A percentile compares a stretch with the other conserved stretches of the same genome.
Conservation (phyloP, 2,329 filamentous ascomycete species). For the Exophiala viscosa region DNA sequence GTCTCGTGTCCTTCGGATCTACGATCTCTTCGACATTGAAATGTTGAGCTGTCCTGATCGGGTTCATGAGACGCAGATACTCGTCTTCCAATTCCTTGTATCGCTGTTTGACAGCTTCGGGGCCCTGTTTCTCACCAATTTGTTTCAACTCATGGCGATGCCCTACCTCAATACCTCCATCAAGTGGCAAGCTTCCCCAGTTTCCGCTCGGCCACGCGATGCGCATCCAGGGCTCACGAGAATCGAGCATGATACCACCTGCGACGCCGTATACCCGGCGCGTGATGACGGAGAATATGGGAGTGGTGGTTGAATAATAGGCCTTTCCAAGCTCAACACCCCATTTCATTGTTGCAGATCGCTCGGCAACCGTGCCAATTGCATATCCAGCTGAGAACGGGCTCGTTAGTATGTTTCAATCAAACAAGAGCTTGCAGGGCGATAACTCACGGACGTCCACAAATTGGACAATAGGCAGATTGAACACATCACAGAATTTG, state of each 20-base stretch:
- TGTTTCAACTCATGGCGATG: slow-evolving; percentile 57
- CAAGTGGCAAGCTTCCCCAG: slow-evolving; percentile 60
- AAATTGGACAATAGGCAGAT: slow-evolving; percentile 61
- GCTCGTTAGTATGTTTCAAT: slow-evolving; percentile 1
- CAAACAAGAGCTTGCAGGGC: neutral
- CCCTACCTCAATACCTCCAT: slow-evolving; percentile 62
- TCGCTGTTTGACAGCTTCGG: slow-evolving; percentile 51
- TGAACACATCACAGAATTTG: slow-evolving; percentile 64
- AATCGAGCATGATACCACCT: slow-evolving; percentile 62
- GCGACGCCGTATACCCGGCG: slow-evolving; percentile 61
- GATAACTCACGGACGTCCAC: slow-evolving; percentile 53
- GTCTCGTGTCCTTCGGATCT: slow-evolving; percentile 57
- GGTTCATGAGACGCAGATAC: slow-evolving; percentile 61
- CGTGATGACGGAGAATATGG: slow-evolving; percentile 61
- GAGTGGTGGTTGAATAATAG: slow-evolving; percentile 61
- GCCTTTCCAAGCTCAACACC: slow-evolving; percentile 59
- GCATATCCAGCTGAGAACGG: slow-evolving; percentile 58
- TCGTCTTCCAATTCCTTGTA: slow-evolving; percentile 59
- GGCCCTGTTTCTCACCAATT: slow-evolving; percentile 48
- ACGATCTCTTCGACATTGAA: slow-evolving; percentile 65
- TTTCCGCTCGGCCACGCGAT: slow-evolving; percentile 62
- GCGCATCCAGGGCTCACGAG: slow-evolving; percentile 57
- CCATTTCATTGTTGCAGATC: slow-evolving; percentile 62
- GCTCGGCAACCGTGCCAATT: slow-evolving; percentile 60
- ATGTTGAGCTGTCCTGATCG: slow-evolving; percentile 60